These are phyloP conservation scores for Helminthosporium solani DNA, from an alignment of 2,329 filamentous ascomycete species.

Conservation along the genomic window DNA sequence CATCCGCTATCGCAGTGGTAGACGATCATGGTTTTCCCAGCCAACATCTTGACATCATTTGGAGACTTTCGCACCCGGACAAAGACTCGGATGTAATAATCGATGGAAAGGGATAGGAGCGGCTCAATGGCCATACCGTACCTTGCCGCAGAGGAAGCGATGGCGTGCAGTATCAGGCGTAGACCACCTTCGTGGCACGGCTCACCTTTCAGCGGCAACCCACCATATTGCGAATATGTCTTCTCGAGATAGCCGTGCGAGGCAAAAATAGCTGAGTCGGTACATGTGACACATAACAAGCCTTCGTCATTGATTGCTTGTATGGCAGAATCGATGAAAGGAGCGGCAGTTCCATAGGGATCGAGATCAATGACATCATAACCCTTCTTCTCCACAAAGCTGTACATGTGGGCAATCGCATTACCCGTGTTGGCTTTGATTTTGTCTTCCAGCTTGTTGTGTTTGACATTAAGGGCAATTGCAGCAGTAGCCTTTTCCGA, in stretches of 20 bases:
- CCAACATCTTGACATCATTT: slow-evolving; percentile 83
- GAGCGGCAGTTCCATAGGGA: slow-evolving; percentile 89
- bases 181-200: slow-evolving; percentile 89
- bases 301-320: slow-evolving; percentile 87
- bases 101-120: slow-evolving; percentile 87
- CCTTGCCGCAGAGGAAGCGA: slow-evolving; percentile 76
- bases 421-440: slow-evolving; percentile 77
- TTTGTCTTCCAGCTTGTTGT: slow-evolving; percentile 73
- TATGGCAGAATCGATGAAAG: slow-evolving; percentile 87
- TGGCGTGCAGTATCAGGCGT: slow-evolving; percentile 78
- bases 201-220: slow-evolving; percentile 78
- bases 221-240: slow-evolving; percentile 89
- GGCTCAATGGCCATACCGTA: slow-evolving; percentile 91
- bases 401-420: slow-evolving; percentile 90
- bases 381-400: slow-evolving; percentile 56
- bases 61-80: slow-evolving; percentile 78
- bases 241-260: slow-evolving; percentile 95
- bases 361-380: slow-evolving; percentile 97
- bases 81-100: slow-evolving; percentile 92
- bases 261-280: slow-evolving; percentile 92
- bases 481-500: slow-evolving; percentile 73
- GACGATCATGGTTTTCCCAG: slow-evolving; percentile 87
- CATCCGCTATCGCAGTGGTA: slow-evolving; percentile 91
- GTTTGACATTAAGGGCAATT: slow-evolving; percentile 79
- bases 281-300: slow-evolving; percentile 91